Conservation (phyloP, 1,284 basidiomycete species). For the Tausonia pullulans region DNA sequence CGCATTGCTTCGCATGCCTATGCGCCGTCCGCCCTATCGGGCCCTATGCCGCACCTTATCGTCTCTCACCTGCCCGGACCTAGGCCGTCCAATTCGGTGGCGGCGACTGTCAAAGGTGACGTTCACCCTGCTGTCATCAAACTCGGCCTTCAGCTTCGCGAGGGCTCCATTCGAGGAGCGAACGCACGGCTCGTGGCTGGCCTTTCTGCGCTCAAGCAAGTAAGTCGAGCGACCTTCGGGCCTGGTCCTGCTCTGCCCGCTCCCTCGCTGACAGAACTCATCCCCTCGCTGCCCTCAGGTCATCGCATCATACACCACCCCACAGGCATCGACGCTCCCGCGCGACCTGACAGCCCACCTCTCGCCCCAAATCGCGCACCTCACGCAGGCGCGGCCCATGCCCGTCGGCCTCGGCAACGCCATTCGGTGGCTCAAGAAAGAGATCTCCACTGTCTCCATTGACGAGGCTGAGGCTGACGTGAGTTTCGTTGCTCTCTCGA, state of each 20-base stretch:
- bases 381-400: constrained; percentile 76
- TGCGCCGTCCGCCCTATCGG: neutral
- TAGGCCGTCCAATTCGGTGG: neutral
- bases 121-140: constrained; percentile 66
- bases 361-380: constrained; percentile 80
- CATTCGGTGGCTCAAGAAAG: constrained; percentile 86
- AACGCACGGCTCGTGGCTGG: constrained; percentile 85
- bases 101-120: constrained; percentile 5
- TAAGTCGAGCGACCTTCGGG: constrained; percentile 32
- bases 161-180: constrained; percentile 74
- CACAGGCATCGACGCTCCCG: constrained; percentile 67
- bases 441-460: constrained; percentile 83
- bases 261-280: too few species aligned
- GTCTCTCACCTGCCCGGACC: constrained; percentile 12
- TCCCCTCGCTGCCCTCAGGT: constrained; percentile 44
- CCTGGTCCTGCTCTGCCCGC: neutral
- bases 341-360: constrained; percentile 77
- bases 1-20: neutral
- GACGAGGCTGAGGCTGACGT: constrained; percentile 91
- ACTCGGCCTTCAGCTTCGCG: constrained; percentile 67
- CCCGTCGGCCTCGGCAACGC: constrained; percentile 94
- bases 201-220: constrained; percentile 68
- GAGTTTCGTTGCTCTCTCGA: constrained; percentile 26
- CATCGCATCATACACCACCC: constrained; percentile 75
- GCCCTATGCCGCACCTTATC: constrained; percentile 14